Conservation (phyloP, 2,329 filamentous ascomycete species). For the Cladophialophora immunda region DNA sequence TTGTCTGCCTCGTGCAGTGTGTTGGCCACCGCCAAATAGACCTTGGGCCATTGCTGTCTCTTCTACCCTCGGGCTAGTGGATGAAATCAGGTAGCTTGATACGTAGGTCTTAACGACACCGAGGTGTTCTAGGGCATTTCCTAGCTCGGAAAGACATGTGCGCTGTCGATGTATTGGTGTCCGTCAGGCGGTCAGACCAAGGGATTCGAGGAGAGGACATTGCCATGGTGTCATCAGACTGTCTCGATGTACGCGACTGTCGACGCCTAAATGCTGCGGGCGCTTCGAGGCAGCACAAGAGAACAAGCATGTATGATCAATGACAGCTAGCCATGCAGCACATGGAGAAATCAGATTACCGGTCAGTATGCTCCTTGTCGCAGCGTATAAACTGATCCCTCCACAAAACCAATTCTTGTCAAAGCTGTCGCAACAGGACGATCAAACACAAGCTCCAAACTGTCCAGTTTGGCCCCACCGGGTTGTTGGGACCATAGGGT, state of each 20-base stretch:
- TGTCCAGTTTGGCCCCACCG: slow-evolving; percentile 67
- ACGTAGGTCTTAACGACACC: neutral
- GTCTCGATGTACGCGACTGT: too few species aligned
- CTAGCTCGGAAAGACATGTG: neutral
- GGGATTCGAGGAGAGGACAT: too few species aligned
- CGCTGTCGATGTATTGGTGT: neutral
- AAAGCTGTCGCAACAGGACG: neutral
- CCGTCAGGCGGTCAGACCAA: too few species aligned
- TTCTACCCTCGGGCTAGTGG: neutral
- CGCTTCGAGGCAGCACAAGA: too few species aligned
- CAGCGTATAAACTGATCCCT: neutral
- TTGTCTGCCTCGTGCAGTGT: neutral
- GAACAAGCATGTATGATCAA: too few species aligned
- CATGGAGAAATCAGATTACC: neutral
- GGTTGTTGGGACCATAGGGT: slow-evolving; percentile 68
- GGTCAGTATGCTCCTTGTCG: slow-evolving; percentile 2
- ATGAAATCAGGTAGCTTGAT: neutral
- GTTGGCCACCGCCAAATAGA: neutral
- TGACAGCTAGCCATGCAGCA: too few species aligned
- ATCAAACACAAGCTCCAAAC: slow-evolving; percentile 55
- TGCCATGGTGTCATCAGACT: too few species aligned
- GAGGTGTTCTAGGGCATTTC: neutral
- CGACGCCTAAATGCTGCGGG: too few species aligned
- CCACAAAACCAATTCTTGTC: neutral
- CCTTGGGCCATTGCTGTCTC: neutral